A percentile compares a stretch with the other conserved stretches of the same genome.
Evolutionary conservation across 129 eudicot species (phyloP).

Genomic region (Gnaphalium uliginosum): DNA sequence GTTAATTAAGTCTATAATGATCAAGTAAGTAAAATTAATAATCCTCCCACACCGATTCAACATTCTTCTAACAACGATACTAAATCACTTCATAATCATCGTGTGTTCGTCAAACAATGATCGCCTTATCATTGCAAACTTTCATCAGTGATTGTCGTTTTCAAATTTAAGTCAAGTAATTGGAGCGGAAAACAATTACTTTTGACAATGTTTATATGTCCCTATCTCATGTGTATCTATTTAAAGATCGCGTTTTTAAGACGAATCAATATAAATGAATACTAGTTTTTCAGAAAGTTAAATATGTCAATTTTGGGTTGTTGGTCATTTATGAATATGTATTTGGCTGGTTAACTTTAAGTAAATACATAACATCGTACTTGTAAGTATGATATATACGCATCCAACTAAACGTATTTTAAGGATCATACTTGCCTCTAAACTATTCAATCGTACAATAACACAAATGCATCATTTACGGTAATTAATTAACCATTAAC

Average conservation of each 20-base stretch:
- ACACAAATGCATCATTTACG: background rate
- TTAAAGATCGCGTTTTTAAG: background rate
- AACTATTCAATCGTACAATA: background rate
- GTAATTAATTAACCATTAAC: too few relatives aligned
- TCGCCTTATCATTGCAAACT: background rate
- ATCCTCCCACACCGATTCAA: background rate
- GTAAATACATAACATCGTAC: background rate
- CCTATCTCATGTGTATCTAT: background rate
- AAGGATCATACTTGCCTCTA: too few relatives aligned
- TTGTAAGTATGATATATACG: background rate
- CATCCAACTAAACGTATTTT: too few relatives aligned
- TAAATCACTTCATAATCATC: background rate
- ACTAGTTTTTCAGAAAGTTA: background rate
- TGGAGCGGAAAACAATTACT: background rate
- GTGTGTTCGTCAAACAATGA: background rate
- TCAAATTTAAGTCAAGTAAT: slow-evolving; percentile 14
- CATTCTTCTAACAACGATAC: background rate
- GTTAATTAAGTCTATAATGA: too few relatives aligned
- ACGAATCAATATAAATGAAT: background rate
- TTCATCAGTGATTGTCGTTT: background rate
- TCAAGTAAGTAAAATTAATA: background rate
- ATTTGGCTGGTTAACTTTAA: background rate
- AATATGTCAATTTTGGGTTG: background rate
- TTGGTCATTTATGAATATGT: background rate
- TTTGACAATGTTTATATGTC: background rate